A percentile compares a stretch with the other conserved stretches of the same genome.
These are phyloP conservation scores for Zygosaccharomyces pseudorouxii DNA, from an alignment of 805 yeast species.

Conservation along the genomic window DNA sequence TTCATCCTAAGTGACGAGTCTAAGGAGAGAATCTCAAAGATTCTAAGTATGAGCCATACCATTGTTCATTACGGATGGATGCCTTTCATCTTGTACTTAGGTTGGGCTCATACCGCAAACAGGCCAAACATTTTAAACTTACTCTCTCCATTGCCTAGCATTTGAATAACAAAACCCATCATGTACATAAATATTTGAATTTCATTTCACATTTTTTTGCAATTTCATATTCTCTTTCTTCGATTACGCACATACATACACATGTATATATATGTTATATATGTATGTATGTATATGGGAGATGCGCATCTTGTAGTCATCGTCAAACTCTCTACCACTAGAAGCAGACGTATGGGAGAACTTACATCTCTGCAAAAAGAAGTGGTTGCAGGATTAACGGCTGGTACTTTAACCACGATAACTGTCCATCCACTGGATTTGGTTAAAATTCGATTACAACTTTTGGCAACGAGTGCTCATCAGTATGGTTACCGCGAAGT, in stretches of 20 bases:
- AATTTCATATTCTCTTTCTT: background rate
- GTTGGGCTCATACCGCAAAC: slow-evolving; percentile 75
- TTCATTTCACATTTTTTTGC: background rate
- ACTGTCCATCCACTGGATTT: slow-evolving; percentile 88
- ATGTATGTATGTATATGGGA: background rate
- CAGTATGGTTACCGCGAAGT: slow-evolving; percentile 31
- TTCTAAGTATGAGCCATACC: slow-evolving; percentile 78
- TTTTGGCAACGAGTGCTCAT: slow-evolving; percentile 36
- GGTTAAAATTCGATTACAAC: slow-evolving; percentile 75
- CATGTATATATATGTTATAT: background rate
- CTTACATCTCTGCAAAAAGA: slow-evolving; percentile 43
- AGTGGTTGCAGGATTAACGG: slow-evolving; percentile 64
- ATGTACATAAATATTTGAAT: slow-evolving; percentile 4
- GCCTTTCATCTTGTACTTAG: slow-evolving; percentile 89
- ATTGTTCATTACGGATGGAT: slow-evolving; percentile 95
- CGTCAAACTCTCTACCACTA: slow-evolving; percentile 1
- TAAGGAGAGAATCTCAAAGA: slow-evolving; percentile 80
- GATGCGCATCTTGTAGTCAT: slow-evolving; percentile 1
- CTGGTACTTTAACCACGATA: slow-evolving; percentile 77
- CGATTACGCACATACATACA: background rate
- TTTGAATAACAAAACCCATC: slow-evolving; percentile 14
- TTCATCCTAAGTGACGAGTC: slow-evolving; percentile 38
- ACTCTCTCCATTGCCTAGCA: slow-evolving; percentile 38
- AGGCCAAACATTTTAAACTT: slow-evolving; percentile 69
- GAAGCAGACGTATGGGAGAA: slow-evolving; percentile 1